Evolutionary conservation across 2,329 filamentous ascomycete genomes (phyloP), one percentile per base, ranked within the genome.

Genomic region (Talaromyces sp.): DNA sequence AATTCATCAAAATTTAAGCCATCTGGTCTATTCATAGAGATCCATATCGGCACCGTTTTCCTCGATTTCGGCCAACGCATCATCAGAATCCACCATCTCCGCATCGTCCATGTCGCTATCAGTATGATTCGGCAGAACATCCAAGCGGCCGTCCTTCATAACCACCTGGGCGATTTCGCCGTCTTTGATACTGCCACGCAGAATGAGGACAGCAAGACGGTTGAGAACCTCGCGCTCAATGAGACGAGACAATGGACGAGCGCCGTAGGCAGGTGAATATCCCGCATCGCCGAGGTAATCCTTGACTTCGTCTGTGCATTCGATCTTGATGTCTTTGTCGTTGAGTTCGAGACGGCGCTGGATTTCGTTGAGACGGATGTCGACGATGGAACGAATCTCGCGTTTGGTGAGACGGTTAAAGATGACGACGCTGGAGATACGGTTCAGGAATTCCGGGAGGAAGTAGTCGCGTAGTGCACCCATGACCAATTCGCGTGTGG

Each of bases 171-270:
- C 94, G 1, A 75, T 77, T 77, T 99, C 94, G 43, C 92, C 92
- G 64, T 99, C 93, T 65, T 82, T 84, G 71, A 99, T 87, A 56
- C 84, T 86, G 63, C 91, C 91, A 63, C 91, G 84, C 22, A 99
- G 81, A 63, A 99, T 95, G 63, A 97, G 82, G 40, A 99, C 89
- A 1, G 94, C 94, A 63, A 99, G 79, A 52, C 87, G 86, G 76
- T 99, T 99, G 67, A 99, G 85, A 2, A 99, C 91, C 75, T 99
- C 94, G 77, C 94, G 94, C 79, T 99, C 94, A 66, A 99, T 97
- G 60, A 99, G 84, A 55, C 94, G 84, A 17, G 88, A 85, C 21
- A 99, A 78, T 36, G 94, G 94, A 59, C 94, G 84, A 40, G 94
- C 94, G 73, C 94, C 94, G 68, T 99, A 99, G 0, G 90, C 91